Evolutionary conservation across 345 rosid genomes (phyloP), one percentile per base, ranked within the genome.

Genomic region (Salix dunnii): DNA sequence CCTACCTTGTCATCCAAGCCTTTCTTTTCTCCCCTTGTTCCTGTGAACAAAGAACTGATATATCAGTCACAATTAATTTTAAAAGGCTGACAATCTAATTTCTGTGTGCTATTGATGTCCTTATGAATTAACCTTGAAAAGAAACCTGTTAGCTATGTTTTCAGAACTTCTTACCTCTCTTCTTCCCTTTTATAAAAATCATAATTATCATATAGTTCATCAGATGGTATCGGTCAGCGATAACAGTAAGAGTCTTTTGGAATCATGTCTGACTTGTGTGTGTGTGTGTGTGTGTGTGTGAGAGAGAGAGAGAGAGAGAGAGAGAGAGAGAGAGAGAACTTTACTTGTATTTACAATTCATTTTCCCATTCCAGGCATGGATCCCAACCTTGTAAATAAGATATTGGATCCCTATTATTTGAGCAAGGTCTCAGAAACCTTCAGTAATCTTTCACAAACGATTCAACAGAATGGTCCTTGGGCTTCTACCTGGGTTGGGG

Each of bases 401-500:
- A 96, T 96, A 81, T 70, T 96, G 88, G 86, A 93, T 86, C 97
- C 99, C 14, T 80, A 64, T 74, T 75, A 35, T 85, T 81, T 96
- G 78, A 92, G 83, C 86, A 85, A 66, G 84, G 74, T 84, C 71
- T 83, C 91, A 1, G 79, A 81, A 77, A 92, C 91, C 23, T 94
- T 96, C 79, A 80, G 85, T 77, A 76, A 78, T 75, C 87, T 96
- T 67, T 79, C 77, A 55, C 85, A 86, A 38, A 87, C 91, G 14
- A 84, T 96, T 70, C 77, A 78, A 58, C 85, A 81, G 76, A 77
- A 87, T 40, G 98, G 99, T 75, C 88, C 93, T 13, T 93, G 98
- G 97, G 86, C 99, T 72, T 90, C 92, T 86, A 88, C 97, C 48
- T 96, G 99, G 99, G 97, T 96, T 75, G 99, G 99, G 76, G 99